These are phyloP conservation scores for Podaxis sp. DNA, from an alignment of 768 basidiomycete genomes.

Conservation along the genomic window DNA sequence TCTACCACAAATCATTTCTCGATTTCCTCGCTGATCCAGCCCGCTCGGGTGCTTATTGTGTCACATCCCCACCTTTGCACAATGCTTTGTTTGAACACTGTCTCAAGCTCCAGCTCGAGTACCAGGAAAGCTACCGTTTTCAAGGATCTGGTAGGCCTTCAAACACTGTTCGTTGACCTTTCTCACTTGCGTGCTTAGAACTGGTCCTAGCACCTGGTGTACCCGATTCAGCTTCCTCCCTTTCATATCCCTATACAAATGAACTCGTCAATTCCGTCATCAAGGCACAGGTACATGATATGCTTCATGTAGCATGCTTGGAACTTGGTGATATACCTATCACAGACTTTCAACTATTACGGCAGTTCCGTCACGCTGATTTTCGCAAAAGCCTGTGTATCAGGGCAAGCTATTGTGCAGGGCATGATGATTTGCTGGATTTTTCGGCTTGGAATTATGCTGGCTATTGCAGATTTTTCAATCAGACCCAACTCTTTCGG, in stretches of 20 bases:
- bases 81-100: neutral
- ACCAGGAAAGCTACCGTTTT: neutral
- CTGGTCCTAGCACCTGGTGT: neutral
- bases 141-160: neutral
- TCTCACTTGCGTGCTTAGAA: neutral
- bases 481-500: neutral
- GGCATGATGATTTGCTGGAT: neutral
- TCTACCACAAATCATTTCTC: slow-evolving; percentile 8
- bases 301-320: neutral
- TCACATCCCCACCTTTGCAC: neutral
- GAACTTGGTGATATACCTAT: neutral
- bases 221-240: neutral
- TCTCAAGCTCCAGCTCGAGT: neutral
- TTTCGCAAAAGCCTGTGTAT: neutral
- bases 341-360: neutral
- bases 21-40: neutral
- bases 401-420: neutral
- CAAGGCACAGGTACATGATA: neutral
- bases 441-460: neutral
- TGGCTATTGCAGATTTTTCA: neutral
- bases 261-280: neutral
- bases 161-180: neutral
- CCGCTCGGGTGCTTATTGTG: neutral
- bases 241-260: neutral
- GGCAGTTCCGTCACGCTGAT: neutral